Conservation (phyloP, 2,329 filamentous ascomycete species). For the Colletotrichum incanum region DNA sequence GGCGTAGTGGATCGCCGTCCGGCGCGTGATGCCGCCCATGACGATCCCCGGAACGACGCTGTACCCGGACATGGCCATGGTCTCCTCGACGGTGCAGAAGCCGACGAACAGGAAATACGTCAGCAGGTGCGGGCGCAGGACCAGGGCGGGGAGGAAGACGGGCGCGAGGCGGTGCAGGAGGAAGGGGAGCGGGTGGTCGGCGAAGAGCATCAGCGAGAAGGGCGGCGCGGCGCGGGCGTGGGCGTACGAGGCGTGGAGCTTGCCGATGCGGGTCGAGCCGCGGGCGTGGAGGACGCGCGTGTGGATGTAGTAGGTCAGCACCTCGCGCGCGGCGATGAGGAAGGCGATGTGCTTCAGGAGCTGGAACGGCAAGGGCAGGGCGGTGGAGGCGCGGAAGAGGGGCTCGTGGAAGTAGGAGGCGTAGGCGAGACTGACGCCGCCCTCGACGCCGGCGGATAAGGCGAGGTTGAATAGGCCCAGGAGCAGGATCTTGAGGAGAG, state of each 20-base stretch:
- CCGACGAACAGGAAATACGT: constrained; percentile 78
- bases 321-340: constrained; percentile 65
- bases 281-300: constrained; percentile 77
- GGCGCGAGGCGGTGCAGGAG: constrained; percentile 76
- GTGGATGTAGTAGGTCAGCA: constrained; percentile 82
- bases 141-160: constrained; percentile 74
- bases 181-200: constrained; percentile 78
- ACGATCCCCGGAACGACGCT: constrained; percentile 69
- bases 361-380: constrained; percentile 68
- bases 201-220: constrained; percentile 75
- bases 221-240: constrained; percentile 71
- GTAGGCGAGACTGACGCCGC: constrained; percentile 57
- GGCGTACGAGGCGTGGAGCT: constrained; percentile 61
- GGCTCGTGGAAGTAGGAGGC: constrained; percentile 53
- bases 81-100: constrained; percentile 77
- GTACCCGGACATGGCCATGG: constrained; percentile 79
- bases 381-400: constrained; percentile 64
- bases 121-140: constrained; percentile 80
- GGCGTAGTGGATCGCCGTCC: constrained; percentile 69
- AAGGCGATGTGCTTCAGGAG: constrained; percentile 64
- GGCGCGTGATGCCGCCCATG: constrained; percentile 65
- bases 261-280: constrained; percentile 52
- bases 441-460: constrained; percentile 61
- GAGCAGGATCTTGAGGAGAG: constrained; percentile 54
- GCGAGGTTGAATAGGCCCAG: constrained; percentile 64